Evolutionary conservation across 495 filamentous ascomycete genomes (phyloP).

Genomic region (Neurospora intermedia): DNA sequence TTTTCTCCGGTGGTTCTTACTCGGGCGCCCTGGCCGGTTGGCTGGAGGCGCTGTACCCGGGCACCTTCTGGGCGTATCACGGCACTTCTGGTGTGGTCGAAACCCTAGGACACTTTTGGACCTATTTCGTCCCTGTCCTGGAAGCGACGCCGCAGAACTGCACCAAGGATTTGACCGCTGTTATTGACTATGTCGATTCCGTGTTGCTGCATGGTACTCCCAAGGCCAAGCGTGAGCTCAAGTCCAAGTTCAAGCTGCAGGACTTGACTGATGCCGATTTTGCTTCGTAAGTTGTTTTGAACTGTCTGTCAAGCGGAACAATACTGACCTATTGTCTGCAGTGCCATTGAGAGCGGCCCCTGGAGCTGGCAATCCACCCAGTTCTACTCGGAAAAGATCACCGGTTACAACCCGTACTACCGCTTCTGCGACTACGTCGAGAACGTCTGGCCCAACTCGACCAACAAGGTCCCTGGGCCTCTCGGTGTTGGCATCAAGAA

Average conservation of each 20-base stretch:
- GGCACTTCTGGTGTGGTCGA: conserved; percentile 54
- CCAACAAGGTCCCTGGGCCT: conserved; percentile 16
- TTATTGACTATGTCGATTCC: conserved; percentile 47
- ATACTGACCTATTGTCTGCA: conserved; percentile 3
- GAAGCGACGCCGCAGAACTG: conserved; percentile 56
- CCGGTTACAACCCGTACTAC: conserved; percentile 17
- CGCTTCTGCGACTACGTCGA: conserved; percentile 27
- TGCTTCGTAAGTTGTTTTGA: conserved; percentile 27
- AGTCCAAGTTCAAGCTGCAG: conserved; percentile 47
- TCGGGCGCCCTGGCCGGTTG: conserved; percentile 53
- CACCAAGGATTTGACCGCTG: conserved; percentile 42
- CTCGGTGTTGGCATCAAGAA: conserved; percentile 17
- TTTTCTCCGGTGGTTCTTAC: conserved; percentile 55
- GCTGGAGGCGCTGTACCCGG: conserved; percentile 47
- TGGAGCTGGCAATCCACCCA: conserved; percentile 47
- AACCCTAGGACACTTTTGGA: conserved; percentile 53
- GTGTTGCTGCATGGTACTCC: conserved; percentile 32
- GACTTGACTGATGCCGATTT: conserved; percentile 49
- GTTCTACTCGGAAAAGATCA: conserved; percentile 22
- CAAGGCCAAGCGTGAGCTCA: conserved; percentile 38
- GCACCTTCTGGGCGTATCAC: conserved; percentile 60
- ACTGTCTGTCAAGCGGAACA: neutral
- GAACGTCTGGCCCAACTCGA: conserved; percentile 19
- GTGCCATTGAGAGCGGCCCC: conserved; percentile 42
- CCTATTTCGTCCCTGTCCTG: conserved; percentile 54